phyloP scores from a whole-genome alignment of 768 basidiomycete species.

The Phaeotremella skinneri region DNA sequence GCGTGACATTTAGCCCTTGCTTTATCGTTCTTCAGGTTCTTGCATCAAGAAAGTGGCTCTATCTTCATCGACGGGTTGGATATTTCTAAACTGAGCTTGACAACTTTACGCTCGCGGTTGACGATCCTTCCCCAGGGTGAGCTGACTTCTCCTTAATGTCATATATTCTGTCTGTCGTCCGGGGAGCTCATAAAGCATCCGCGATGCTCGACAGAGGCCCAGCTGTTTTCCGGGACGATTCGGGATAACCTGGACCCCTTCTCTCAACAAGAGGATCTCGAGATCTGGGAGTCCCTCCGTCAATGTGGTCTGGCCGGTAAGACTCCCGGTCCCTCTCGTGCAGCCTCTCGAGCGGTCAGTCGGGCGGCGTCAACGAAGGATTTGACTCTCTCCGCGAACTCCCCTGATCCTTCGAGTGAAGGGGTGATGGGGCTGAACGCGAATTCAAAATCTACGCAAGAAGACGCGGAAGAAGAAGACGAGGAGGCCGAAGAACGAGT shows the following conservation, averaged over 20 bases:
- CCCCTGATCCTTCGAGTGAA: neutral
- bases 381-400: neutral
- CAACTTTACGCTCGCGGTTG: slow-evolving; percentile 63
- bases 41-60: slow-evolving; percentile 51
- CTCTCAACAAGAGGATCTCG: slow-evolving; percentile 43
- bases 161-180: neutral
- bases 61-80: slow-evolving; percentile 54
- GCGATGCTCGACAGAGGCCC: slow-evolving; percentile 32
- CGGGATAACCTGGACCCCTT: slow-evolving; percentile 52
- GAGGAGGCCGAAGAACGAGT: slow-evolving; percentile 43
- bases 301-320: slow-evolving; percentile 43
- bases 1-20: slow-evolving; percentile 46
- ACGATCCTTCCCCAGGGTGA: slow-evolving; percentile 57
- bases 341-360: slow-evolving; percentile 22
- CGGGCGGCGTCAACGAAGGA: slow-evolving; percentile 14
- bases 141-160: neutral
- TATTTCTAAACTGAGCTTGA: slow-evolving; percentile 50
- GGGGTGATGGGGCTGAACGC: slow-evolving; percentile 10
- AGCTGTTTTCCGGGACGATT: slow-evolving; percentile 47
- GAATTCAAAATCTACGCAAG: slow-evolving; percentile 2
- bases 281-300: slow-evolving; percentile 36
- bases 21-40: slow-evolving; percentile 54
- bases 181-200: too few relatives aligned
- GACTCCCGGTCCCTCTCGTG: slow-evolving; percentile 27
- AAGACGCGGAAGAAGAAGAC: slow-evolving; percentile 15